These are phyloP conservation scores for Globisporangium uncinulatum DNA, from an alignment of 352 stramenopile species.

Conservation along the genomic window DNA sequence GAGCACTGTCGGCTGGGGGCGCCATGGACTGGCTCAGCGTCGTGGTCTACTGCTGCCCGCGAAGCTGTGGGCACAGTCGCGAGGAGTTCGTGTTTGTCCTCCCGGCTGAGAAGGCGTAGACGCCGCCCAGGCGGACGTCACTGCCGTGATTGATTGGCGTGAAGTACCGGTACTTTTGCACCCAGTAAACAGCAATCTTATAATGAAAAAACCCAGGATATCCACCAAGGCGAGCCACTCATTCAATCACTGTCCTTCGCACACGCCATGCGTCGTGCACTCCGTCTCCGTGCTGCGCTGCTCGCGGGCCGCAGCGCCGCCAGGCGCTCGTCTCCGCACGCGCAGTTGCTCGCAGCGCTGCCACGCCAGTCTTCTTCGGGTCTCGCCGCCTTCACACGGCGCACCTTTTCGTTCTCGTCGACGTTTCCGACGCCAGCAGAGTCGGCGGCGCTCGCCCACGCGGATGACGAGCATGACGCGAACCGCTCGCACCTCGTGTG, in stretches of 20 bases:
- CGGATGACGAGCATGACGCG: slow-evolving; percentile 25
- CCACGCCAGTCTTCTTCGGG: too few species aligned
- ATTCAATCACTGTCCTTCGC: not conserved
- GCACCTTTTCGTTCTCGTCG: slow-evolving; percentile 17
- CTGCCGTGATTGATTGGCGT: not conserved
- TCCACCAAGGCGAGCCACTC: not conserved
- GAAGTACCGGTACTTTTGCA: not conserved
- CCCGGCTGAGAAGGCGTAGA: slow-evolving; percentile 20
- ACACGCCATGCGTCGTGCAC: slow-evolving; percentile 10
- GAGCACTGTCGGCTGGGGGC: slow-evolving; percentile 13
- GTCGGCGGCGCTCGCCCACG: slow-evolving; percentile 33
- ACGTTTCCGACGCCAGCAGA: slow-evolving; percentile 56
- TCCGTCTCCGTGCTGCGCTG: slow-evolving; percentile 6
- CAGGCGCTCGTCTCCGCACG: not conserved
- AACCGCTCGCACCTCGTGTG: slow-evolving; percentile 54
- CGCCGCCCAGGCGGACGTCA: too few species aligned
- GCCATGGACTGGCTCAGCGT: slow-evolving; percentile 84
- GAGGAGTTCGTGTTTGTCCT: slow-evolving; percentile 74
- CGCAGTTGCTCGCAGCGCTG: not conserved
- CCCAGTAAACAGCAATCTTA: slow-evolving; percentile 2
- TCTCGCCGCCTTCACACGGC: not conserved
- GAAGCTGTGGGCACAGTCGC: slow-evolving; percentile 49
- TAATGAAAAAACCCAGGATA: not conserved
- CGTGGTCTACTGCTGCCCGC: slow-evolving; percentile 69
- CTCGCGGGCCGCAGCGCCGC: not conserved